Base-by-base conservation (phyloP, 139 green algal species). In the Deuterostichococcus epilithicus region DNA sequence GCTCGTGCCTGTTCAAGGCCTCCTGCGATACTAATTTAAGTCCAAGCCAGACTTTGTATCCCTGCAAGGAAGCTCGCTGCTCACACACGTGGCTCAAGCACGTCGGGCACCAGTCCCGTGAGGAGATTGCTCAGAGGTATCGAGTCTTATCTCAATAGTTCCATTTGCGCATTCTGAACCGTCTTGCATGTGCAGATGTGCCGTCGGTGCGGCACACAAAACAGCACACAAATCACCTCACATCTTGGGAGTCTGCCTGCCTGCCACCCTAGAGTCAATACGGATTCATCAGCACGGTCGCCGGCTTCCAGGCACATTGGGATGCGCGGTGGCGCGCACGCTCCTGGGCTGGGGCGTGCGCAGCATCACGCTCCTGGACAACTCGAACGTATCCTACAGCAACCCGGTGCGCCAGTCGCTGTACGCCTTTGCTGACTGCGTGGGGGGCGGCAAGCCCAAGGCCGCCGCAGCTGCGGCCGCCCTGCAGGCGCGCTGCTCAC, bases 351-450 rank as follows among this genome's bases (percentile, higher is more conserved):
- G 94, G 94, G 96, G 95, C 35, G 87, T 97, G 42, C 84, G 87
- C 28, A 65, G 88, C 63, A 89, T 98, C 76, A 97, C 94, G 2
- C 84, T 98, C 25, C 73, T 98, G 30, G 96, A 99, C 87, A 88
- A 74, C 63, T 84, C 86, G 84, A 71, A 72, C 0, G 94, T 99
- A 26, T 86, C 92, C 30, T 97, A 87, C 89, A 94, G 85, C 81
- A 97, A 98, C 80, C 95, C 94, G 1, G 93, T 96, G 71, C 84
- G 95, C 5, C 94, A 98, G 87, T 92, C 79, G 3, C 87, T 99
- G 45, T 99, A 92, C 80, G 79, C 78, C 22, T 94, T 97, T 74
- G 81, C 92, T 13, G 96, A 99, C 83, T 98, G 94, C 86, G 74
- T 94, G 59, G 83, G 78, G 4, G 96, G 94, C 2, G 96, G 94